phyloP scores from a whole-genome alignment of 73 alveolate genomes.

The Effrenium voratum region DNA sequence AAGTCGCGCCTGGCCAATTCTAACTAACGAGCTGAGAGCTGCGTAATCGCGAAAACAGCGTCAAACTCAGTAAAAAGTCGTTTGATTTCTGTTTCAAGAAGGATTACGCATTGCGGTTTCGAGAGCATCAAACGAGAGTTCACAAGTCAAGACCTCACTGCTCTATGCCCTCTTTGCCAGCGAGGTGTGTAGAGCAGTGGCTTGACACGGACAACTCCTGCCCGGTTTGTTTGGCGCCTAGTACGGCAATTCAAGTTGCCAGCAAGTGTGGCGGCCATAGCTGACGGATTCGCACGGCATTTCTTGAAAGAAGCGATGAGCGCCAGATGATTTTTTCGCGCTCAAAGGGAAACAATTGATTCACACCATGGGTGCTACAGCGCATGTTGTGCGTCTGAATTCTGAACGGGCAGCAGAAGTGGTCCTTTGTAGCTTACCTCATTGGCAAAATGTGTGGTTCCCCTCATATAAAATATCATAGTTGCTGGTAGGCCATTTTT shows the following conservation, averaged over 20 bases:
- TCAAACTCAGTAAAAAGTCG: neutral
- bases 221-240: slow-evolving; percentile 64
- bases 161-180: neutral
- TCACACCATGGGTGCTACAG: neutral
- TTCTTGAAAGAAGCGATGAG: neutral
- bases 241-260: neutral
- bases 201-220: slow-evolving; percentile 93
- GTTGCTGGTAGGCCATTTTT: neutral
- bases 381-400: neutral
- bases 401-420: neutral
- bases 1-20: slow-evolving; percentile 49
- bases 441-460: neutral
- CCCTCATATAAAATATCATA: too few relatives aligned
- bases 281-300: neutral
- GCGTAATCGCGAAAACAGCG: neutral
- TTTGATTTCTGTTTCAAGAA: too few relatives aligned
- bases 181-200: slow-evolving; percentile 92
- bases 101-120: neutral
- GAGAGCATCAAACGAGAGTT: neutral
- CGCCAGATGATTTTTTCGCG: neutral
- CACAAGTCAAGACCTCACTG: neutral
- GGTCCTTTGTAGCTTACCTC: neutral
- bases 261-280: neutral
- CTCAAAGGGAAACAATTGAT: too few relatives aligned
- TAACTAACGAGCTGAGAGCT: neutral